phyloP scores from a whole-genome alignment of 1,284 basidiomycete species.

The Irpex rosettiformis region DNA sequence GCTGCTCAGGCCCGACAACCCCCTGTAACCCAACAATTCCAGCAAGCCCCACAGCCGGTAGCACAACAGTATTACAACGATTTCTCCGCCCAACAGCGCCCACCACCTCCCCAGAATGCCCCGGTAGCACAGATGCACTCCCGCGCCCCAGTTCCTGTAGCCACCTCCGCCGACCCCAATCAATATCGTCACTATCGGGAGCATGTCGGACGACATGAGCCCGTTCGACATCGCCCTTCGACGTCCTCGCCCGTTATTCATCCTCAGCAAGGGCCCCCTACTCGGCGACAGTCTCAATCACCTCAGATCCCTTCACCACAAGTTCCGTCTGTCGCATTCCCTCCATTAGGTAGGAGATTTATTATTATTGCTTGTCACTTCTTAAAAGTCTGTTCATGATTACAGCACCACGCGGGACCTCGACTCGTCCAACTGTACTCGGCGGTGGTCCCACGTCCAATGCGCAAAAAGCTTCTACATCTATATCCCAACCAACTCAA shows the following conservation, averaged over 20 bases:
- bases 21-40: neutral
- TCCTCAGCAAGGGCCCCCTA: neutral
- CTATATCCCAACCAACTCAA: neutral
- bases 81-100: neutral
- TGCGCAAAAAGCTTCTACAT: neutral
- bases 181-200: neutral
- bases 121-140: too few species aligned
- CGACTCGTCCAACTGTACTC: neutral
- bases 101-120: too few species aligned
- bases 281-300: neutral
- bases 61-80: neutral
- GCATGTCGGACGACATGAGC: neutral
- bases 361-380: neutral
- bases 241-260: neutral
- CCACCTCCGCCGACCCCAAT: too few species aligned
- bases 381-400: neutral
- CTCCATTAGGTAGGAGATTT: neutral
- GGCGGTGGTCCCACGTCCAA: neutral
- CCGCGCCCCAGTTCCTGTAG: too few species aligned
- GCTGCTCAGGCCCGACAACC: neutral
- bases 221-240: neutral
- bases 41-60: neutral
- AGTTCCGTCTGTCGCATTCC: neutral
- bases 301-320: neutral
- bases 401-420: neutral